Base-by-base conservation (phyloP, 106 monocot genomes). In the Allium cepa region DNA sequence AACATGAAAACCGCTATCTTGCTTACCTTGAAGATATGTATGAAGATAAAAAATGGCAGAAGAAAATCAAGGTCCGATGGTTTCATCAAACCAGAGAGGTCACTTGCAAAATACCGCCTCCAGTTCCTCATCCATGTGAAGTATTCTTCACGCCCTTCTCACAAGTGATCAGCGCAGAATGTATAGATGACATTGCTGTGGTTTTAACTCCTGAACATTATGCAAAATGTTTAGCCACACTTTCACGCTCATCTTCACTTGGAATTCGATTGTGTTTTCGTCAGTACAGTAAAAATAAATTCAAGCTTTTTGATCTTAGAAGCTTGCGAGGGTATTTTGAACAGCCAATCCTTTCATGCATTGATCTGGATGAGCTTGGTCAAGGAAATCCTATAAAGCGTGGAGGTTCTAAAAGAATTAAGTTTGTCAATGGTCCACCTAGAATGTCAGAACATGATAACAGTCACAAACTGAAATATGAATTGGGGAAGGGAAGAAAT, bases 21-120 rank as follows among this genome's bases (percentile, higher is more conserved):
- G 95, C 91, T 57, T 96, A 96, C 69, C 63, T 96, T 61, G 95
- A 91, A 81, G 95, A 96, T 70, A 96, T 96, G 95, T 96, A 96
- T 76, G 95, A 96, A 76, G 91, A 96, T 60, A 91, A 88, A 66
- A 96, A 96, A 71, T 91, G 95, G n/a, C 83, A 79, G 66, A 96
- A 91, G 78, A 96, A 96, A 78, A 85, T 88, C 50, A 96, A 82
- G 82, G 95, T 91, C 17, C 78, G 95, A 27, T 96, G 95, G 95
- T 96, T 96, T 84, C 95, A 96, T 72, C 85, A 83, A 53, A 83
- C 86, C 63, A 78, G 85, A 63, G 95, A 96, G 86, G 85, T 96
- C 65, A 73, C 73, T 68, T 83, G 91, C 57, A 50, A 53, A 22
- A 88, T 96, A 49, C 95, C 91, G 12, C 85, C 88, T 7, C 95